Percentiles rank a stretch among this genome's conserved stretches.
These are phyloP conservation scores for Roridomyces roridus DNA, from an alignment of 768 basidiomycete genomes.

Conservation along the genomic window DNA sequence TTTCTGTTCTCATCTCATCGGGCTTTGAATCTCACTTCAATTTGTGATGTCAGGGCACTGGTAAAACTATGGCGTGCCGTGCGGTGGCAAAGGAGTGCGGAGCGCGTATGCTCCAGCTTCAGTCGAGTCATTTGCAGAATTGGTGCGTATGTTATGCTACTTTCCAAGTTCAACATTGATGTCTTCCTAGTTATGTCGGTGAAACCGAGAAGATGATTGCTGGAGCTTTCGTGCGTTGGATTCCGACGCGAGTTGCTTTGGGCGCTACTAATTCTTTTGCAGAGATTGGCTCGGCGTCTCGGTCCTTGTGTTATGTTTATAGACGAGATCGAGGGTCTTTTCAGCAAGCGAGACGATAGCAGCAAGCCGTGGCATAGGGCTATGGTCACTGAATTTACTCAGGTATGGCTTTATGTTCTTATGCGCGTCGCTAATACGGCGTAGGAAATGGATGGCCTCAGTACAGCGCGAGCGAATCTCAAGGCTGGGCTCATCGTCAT, in stretches of 20 bases:
- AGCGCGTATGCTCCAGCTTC: constrained; percentile 1
- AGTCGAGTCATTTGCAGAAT: too few species aligned
- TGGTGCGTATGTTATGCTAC: too few species aligned
- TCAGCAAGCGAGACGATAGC: neutral
- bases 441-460: constrained; percentile 5
- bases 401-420: too few species aligned
- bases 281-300: neutral
- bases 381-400: neutral
- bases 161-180: too few species aligned
- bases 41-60: too few species aligned
- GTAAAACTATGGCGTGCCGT: constrained; percentile 59
- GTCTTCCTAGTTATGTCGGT: neutral
- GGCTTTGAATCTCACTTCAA: too few species aligned
- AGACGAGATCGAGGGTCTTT: constrained; percentile 6
- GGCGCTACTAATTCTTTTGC: too few species aligned
- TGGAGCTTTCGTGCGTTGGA: neutral
- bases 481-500: neutral
- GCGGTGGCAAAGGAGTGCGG: neutral
- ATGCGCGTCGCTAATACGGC: too few species aligned
- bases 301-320: constrained; percentile 5
- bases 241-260: too few species aligned
- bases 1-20: too few species aligned
- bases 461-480: neutral
- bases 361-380: neutral
- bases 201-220: neutral